phyloP scores from a whole-genome alignment of 495 filamentous ascomycete genomes.

The Cudoniella acicularis region DNA sequence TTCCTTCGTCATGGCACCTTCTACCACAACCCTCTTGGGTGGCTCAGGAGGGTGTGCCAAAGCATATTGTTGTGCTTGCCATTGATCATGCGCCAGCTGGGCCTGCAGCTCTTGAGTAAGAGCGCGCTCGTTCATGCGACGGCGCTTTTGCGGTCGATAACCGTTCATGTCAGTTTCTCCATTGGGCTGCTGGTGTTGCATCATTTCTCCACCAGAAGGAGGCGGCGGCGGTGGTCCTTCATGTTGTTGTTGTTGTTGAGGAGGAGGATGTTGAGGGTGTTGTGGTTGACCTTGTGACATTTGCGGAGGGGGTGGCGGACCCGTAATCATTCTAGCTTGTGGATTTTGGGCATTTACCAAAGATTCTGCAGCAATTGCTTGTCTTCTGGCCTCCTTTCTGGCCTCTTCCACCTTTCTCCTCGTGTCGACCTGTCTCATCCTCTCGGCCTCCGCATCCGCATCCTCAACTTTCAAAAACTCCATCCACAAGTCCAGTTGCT shows the following conservation, averaged over 20 bases:
- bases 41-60: conserved; percentile 19
- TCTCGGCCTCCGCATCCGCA: conserved; percentile 24
- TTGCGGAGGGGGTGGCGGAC: not conserved
- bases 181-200: conserved; percentile 7
- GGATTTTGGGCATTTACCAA: conserved; percentile 4
- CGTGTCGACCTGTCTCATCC: conserved; percentile 27
- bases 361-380: conserved; percentile 23
- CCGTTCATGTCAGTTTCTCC: conserved; percentile 22
- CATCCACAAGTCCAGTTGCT: conserved; percentile 23
- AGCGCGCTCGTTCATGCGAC: conserved; percentile 18
- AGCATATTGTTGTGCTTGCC: conserved; percentile 16
- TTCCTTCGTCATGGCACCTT: conserved; percentile 25
- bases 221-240: not conserved
- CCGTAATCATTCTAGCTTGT: not conserved
- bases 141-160: conserved; percentile 21
- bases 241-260: conserved; percentile 2
- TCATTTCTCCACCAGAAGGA: conserved; percentile 15
- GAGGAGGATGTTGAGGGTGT: conserved; percentile 1
- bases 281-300: conserved; percentile 7
- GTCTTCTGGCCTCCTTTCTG: conserved; percentile 25
- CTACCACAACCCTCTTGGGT: conserved; percentile 22
- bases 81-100: conserved; percentile 20
- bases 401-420: conserved; percentile 21
- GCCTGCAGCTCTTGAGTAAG: conserved; percentile 19
- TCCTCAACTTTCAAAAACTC: conserved; percentile 25